Evolutionary conservation across 2,329 filamentous ascomycete genomes (phyloP).

Genomic region (Aspergillus ochraceoroseus): DNA sequence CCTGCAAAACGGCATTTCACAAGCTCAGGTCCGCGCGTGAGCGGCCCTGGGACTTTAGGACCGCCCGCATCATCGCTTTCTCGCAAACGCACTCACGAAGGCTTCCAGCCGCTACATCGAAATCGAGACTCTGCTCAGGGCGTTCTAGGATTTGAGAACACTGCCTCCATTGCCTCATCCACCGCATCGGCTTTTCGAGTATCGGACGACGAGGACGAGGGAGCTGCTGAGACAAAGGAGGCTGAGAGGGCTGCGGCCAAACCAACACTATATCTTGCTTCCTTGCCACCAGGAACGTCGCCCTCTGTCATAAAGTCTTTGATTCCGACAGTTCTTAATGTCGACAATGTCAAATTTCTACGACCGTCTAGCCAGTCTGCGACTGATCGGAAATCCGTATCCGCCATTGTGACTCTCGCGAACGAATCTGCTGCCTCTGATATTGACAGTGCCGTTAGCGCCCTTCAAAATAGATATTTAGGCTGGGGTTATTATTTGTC

Average conservation of each 20-base stretch:
- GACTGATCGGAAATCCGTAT: slow-evolving; percentile 64
- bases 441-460: slow-evolving; percentile 73
- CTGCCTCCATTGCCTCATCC: slow-evolving; percentile 15
- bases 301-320: slow-evolving; percentile 48
- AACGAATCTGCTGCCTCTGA: slow-evolving; percentile 76
- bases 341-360: slow-evolving; percentile 70
- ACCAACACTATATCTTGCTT: slow-evolving; percentile 53
- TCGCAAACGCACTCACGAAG: slow-evolving; percentile 45
- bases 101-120: slow-evolving; percentile 32
- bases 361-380: slow-evolving; percentile 47
- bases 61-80: slow-evolving; percentile 40
- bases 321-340: slow-evolving; percentile 52
- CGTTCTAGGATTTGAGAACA: slow-evolving; percentile 41
- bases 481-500: slow-evolving; percentile 78
- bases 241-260: slow-evolving; percentile 49
- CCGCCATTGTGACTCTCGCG: slow-evolving; percentile 75
- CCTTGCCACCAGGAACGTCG: slow-evolving; percentile 51
- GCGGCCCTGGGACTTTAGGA: slow-evolving; percentile 49
- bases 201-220: slow-evolving; percentile 45
- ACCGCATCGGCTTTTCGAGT: slow-evolving; percentile 40
- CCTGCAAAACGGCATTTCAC: slow-evolving; percentile 60
- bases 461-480: slow-evolving; percentile 75
- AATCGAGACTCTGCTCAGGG: slow-evolving; percentile 41
- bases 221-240: slow-evolving; percentile 38
- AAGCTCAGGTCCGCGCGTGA: slow-evolving; percentile 42